phyloP scores from a whole-genome alignment of 2,329 filamentous ascomycete genomes.

The Trichoderma harzianum region DNA sequence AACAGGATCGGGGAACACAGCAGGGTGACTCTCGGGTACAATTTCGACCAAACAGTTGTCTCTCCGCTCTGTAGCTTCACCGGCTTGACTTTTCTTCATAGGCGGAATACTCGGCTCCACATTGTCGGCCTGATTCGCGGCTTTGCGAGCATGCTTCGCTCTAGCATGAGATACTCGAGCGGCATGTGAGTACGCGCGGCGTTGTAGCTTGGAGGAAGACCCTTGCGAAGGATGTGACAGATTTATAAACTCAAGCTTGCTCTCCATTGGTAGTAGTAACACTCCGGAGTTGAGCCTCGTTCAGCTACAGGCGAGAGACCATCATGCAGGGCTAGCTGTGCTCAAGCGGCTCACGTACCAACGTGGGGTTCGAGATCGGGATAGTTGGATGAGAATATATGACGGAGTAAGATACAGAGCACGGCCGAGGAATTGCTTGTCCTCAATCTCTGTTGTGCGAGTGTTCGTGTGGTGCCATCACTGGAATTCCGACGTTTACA shows the following conservation, averaged over 20 bases:
- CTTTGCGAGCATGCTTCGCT: background rate
- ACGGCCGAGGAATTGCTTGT: background rate
- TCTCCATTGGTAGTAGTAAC: background rate
- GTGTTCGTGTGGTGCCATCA: background rate
- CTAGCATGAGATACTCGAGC: conserved; percentile 1
- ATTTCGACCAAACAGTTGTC: background rate
- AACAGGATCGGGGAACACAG: background rate
- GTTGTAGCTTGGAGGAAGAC: background rate
- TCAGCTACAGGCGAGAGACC: background rate
- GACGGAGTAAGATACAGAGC: background rate
- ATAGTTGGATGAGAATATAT: background rate
- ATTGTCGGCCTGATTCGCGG: background rate
- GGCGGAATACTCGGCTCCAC: background rate
- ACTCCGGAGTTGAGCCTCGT: background rate
- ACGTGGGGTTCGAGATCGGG: background rate
- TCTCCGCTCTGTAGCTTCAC: background rate
- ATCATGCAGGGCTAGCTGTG: background rate
- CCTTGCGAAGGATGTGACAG: background rate
- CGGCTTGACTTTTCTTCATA: background rate
- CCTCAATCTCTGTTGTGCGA: background rate
- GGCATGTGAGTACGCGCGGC: background rate
- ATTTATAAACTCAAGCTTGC: background rate
- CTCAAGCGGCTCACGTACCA: background rate
- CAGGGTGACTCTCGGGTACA: too few species aligned
- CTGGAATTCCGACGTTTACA: background rate